Evolutionary conservation across 2,329 filamentous ascomycete species (phyloP), one percentile per base, ranked within the genome.

Genomic region (Calonectria fujianensis): DNA sequence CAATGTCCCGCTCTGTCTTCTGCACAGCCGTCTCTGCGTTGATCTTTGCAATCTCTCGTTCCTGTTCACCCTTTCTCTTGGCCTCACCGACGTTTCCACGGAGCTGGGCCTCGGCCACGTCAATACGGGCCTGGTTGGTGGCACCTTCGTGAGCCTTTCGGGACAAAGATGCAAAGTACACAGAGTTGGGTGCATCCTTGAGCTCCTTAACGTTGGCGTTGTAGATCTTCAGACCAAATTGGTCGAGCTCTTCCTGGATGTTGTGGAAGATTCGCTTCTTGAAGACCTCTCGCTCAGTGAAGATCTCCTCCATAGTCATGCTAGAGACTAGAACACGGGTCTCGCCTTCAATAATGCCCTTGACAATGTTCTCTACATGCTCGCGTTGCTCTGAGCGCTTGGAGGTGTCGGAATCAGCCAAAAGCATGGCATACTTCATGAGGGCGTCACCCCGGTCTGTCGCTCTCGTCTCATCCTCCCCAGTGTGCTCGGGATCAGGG

Each of bases 261-360:
- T 95, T 94, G 77, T 89, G 88, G 85, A 93, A 94, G 79, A 94
- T 93, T 78, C 94, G 92, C 78, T 90, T 90, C 87, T 96, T 95
- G 88, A 96, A 96, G 54, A 94, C 88, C 78, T 94, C 93, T 41
- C 94, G 89, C 85, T 95, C 93, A 74, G 92, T 93, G 84, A 96
- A 96, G 74, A 97, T 94, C 85, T 97, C 95, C 83, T 96, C 95
- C 94, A 97, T 96, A n/a, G 94, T 96, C 94, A 97, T 96, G 79
- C 92, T 93, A 0, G 93, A 95, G 52, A 97, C 94, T 69, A 97
- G 92, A 8, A 95, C 94, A 73, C 95, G 91, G 1, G 94, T 96
- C 84, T 97, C 95, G 75, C 95, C 95, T 84, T 97, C 95, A 79
- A 97, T 97, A 83, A 97, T 96, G 74, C 95, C 95, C 84, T 95